These are phyloP conservation scores for Botryotinia convoluta DNA, from an alignment of 2,329 filamentous ascomycete genomes.

Conservation along the genomic window DNA sequence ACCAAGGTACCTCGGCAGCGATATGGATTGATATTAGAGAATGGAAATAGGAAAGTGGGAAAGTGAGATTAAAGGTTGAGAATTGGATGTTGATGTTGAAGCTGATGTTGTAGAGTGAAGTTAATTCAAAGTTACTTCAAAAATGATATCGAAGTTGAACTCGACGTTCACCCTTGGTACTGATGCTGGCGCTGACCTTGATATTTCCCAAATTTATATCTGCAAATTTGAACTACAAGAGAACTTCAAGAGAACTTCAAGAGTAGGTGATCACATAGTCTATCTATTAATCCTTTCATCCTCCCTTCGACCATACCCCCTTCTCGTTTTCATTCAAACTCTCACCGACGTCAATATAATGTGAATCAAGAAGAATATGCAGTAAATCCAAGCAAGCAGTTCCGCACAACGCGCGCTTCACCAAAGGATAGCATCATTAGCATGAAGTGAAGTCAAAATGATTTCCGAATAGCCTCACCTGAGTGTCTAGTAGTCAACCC, in stretches of 20 bases:
- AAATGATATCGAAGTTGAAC: no score
- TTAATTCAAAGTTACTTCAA: no score
- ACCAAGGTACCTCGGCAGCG: neutral
- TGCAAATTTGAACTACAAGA: neutral
- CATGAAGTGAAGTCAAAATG: no score
- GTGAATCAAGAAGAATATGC: no score
- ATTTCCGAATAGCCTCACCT: no score
- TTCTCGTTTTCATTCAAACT: neutral
- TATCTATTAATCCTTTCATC: neutral
- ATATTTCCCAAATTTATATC: neutral
- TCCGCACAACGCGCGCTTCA: no score
- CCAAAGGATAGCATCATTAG: no score
- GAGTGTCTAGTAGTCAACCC: no score
- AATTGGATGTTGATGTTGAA: neutral
- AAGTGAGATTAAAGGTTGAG: neutral
- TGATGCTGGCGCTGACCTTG: neutral
- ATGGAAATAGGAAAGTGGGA: neutral
- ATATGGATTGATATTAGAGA: neutral
- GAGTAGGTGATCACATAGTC: neutral
- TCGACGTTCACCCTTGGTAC: neutral
- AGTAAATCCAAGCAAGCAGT: no score
- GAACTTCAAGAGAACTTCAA: no score
- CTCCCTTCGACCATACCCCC: neutral
- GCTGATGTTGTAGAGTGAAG: no score
- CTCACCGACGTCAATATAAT: neutral